A percentile compares a stretch with the other conserved stretches of the same genome.
Evolutionary conservation across 1,139 yeast species (phyloP).

Genomic region (Blastobotrys niveus): DNA sequence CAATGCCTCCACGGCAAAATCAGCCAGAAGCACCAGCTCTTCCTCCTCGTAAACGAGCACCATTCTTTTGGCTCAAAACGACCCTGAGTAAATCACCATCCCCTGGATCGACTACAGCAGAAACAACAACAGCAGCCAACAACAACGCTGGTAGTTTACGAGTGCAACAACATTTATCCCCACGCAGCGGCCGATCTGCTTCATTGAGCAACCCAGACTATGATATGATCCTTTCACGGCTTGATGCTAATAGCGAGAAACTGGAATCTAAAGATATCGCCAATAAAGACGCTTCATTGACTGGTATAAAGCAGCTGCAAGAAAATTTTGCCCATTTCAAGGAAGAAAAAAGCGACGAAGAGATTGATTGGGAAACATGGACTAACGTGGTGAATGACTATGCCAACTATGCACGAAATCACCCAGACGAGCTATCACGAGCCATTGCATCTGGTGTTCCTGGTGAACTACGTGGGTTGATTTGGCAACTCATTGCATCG

Average conservation of each 20-base stretch:
- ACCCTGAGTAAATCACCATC: not conserved
- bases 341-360: constrained; percentile 23
- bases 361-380: constrained; percentile 87
- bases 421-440: constrained; percentile 53
- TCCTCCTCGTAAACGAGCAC: constrained; percentile 33
- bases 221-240: constrained; percentile 44
- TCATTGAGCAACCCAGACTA: constrained; percentile 32
- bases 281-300: constrained; percentile 46
- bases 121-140: constrained; percentile 16
- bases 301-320: constrained; percentile 58
- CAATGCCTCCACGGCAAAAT: constrained; percentile 17
- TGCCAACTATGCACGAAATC: constrained; percentile 54
- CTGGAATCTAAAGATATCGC: constrained; percentile 33
- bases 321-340: constrained; percentile 49
- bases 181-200: constrained; percentile 9
- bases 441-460: constrained; percentile 78
- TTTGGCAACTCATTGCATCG: constrained; percentile 88
- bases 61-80: constrained; percentile 33
- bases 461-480: constrained; percentile 72
- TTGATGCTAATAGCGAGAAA: constrained; percentile 45
- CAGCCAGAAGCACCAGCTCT: constrained; percentile 24
- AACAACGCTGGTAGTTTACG: too few relatives aligned
- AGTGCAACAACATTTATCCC: constrained; percentile 8
- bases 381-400: constrained; percentile 71
- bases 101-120: not conserved